These are phyloP conservation scores for Pinus taeda DNA, from an alignment of 75 land plant species.

Conservation along the genomic window DNA sequence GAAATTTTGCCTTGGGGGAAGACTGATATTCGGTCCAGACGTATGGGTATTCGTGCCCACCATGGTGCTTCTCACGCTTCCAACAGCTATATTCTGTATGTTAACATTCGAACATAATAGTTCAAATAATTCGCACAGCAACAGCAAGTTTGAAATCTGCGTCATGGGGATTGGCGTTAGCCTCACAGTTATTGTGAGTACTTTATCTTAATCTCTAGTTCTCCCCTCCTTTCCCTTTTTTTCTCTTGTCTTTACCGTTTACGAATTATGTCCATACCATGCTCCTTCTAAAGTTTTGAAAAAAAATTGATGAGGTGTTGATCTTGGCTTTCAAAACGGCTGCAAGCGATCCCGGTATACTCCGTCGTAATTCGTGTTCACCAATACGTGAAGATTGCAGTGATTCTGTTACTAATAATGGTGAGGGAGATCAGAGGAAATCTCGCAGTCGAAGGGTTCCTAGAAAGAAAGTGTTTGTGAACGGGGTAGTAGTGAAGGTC, in stretches of 20 bases:
- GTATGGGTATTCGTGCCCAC: conserved; percentile 29
- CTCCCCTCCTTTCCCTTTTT: neutral
- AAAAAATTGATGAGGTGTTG: conserved; percentile 15
- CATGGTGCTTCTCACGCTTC: conserved; percentile 25
- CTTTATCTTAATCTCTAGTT: neutral
- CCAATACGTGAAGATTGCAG: conserved; percentile 32
- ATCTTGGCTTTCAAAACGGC: conserved; percentile 40
- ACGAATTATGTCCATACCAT: neutral
- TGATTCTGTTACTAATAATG: conserved; percentile 14
- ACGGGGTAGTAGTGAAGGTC: conserved; percentile 53
- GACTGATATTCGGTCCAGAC: conserved; percentile 59
- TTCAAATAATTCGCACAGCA: neutral
- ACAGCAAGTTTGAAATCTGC: neutral
- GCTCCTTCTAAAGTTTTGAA: neutral
- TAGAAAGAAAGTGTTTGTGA: conserved; percentile 55
- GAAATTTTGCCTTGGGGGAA: conserved; percentile 44
- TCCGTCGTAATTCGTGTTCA: conserved; percentile 45
- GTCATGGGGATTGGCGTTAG: conserved; percentile 10
- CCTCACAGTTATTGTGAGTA: conserved; percentile 15
- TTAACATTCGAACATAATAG: neutral
- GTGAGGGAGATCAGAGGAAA: conserved; percentile 12
- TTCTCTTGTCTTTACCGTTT: neutral
- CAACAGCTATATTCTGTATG: conserved; percentile 27
- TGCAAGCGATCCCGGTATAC: conserved; percentile 62
- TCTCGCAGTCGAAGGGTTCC: conserved; percentile 28